These are phyloP conservation scores for Starmera caribaea DNA, from an alignment of 805 yeast genomes.

Conservation along the genomic window DNA sequence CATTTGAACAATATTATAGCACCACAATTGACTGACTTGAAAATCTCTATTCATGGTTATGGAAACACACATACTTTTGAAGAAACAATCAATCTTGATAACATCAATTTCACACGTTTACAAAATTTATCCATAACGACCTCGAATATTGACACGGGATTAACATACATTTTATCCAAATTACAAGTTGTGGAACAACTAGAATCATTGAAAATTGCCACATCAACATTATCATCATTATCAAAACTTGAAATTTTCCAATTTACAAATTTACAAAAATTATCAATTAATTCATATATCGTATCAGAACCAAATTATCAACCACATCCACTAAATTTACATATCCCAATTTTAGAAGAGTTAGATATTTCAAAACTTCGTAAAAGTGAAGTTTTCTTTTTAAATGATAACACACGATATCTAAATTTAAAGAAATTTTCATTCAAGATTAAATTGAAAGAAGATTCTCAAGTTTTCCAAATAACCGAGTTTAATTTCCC, in stretches of 20 bases:
- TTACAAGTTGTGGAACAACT: neutral
- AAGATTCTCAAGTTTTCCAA: constrained; percentile 4
- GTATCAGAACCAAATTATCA: neutral
- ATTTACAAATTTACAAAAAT: neutral
- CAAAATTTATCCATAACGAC: constrained; percentile 1
- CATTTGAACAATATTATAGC: constrained; percentile 4
- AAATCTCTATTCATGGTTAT: constrained; percentile 12
- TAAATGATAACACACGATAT: constrained; percentile 1
- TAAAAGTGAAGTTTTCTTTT: constrained; percentile 6
- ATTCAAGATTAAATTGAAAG: constrained; percentile 1
- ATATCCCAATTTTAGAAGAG: constrained; percentile 1
- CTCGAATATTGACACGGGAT: constrained; percentile 1
- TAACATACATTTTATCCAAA: neutral
- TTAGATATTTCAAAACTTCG: constrained; percentile 7
- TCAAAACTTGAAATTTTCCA: neutral
- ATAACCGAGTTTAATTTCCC: constrained; percentile 8
- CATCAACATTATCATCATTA: neutral
- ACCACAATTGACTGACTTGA: constrained; percentile 5
- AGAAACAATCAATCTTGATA: constrained; percentile 7
- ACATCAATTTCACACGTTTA: constrained; percentile 3
- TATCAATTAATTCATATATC: constrained; percentile 7
- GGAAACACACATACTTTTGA: constrained; percentile 7
- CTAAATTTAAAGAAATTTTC: constrained; percentile 2
- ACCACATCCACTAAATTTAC: neutral
- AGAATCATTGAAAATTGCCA: constrained; percentile 1